Evolutionary conservation across 1,284 basidiomycete species (phyloP).

Genomic region (Austroboletus olivaceoglutinosus): DNA sequence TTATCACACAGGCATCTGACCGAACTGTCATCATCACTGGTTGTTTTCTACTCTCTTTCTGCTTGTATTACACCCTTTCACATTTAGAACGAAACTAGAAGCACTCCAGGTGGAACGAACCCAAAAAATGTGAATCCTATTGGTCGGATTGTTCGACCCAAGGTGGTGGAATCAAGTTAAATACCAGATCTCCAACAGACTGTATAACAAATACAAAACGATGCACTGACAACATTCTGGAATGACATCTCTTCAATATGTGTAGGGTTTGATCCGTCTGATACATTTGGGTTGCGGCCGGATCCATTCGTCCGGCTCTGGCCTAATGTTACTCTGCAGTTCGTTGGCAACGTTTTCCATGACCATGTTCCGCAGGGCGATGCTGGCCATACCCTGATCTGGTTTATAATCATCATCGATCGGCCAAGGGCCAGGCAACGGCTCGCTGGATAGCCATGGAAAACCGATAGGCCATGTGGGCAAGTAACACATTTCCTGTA

Average conservation of each 20-base stretch:
- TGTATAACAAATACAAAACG: too few relatives aligned
- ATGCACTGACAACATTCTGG: too few relatives aligned
- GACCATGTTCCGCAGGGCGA: neutral
- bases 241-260: neutral
- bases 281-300: neutral
- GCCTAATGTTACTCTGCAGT: neutral
- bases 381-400: neutral
- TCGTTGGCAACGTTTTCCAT: neutral
- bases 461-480: neutral
- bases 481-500: neutral
- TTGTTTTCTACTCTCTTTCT: too few relatives aligned
- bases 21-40: too few relatives aligned
- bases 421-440: neutral
- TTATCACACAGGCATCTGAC: too few relatives aligned
- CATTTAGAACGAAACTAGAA: too few relatives aligned
- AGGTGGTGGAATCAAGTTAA: too few relatives aligned
- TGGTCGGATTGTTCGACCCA: too few relatives aligned
- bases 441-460: neutral
- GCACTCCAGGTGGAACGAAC: too few relatives aligned
- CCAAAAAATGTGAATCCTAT: too few relatives aligned
- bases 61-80: too few relatives aligned
- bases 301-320: neutral
- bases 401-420: neutral
- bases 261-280: neutral
- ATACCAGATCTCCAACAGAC: too few relatives aligned